A percentile compares a stretch with the other conserved stretches of the same genome.
Evolutionary conservation across 345 rosid species (phyloP).

Genomic region (Brassica cretica): DNA sequence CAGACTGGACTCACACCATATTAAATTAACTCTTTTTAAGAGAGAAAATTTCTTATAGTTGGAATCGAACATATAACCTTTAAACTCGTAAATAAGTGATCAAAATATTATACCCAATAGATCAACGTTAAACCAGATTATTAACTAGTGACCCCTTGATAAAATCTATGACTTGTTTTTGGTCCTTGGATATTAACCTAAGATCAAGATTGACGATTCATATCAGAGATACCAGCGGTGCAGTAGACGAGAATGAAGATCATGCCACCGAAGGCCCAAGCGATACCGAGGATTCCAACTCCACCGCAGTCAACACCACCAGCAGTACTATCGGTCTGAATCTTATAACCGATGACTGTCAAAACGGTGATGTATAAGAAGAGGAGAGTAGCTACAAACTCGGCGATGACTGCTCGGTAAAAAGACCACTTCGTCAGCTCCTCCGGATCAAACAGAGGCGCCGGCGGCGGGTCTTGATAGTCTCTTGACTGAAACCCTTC

Average conservation of each 20-base stretch:
- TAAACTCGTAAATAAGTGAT: too few species aligned
- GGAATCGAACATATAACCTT: too few species aligned
- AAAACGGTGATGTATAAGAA: slow-evolving; percentile 77
- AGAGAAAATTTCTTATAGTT: too few species aligned
- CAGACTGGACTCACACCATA: too few species aligned
- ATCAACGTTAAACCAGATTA: too few species aligned
- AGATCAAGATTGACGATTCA: slow-evolving; percentile 26
- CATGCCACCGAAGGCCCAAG: slow-evolving; percentile 98
- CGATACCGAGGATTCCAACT: slow-evolving; percentile 84
- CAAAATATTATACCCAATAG: too few species aligned
- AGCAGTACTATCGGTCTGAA: slow-evolving; percentile 38
- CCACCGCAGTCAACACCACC: slow-evolving; percentile 53
- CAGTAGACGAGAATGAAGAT: slow-evolving; percentile 91
- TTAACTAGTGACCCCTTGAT: too few species aligned
- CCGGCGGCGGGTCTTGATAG: slow-evolving; percentile 87
- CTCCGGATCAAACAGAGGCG: slow-evolving; percentile 55
- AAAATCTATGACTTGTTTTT: too few species aligned
- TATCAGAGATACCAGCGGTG: slow-evolving; percentile 90
- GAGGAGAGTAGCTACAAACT: slow-evolving; percentile 87
- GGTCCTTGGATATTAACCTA: not conserved
- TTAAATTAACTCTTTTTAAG: too few species aligned
- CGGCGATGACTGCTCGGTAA: slow-evolving; percentile 79
- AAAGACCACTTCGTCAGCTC: slow-evolving; percentile 80
- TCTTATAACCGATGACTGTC: slow-evolving; percentile 79
- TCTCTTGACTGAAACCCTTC: slow-evolving; percentile 60